Evolutionary conservation across 805 yeast genomes (phyloP).

Genomic region (Candida ascalaphidarum): DNA sequence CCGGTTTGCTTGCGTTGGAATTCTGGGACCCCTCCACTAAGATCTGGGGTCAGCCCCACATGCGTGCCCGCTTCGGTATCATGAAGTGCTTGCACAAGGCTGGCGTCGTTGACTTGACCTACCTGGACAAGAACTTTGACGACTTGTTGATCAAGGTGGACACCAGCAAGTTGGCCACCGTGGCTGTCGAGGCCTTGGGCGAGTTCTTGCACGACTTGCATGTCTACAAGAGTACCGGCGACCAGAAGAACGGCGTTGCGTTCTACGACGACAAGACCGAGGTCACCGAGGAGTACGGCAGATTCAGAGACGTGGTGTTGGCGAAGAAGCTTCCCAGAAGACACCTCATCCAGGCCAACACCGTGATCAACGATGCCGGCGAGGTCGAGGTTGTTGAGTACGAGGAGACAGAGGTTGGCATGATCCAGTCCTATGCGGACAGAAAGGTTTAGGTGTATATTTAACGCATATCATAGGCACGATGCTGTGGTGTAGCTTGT

Average conservation of each 20-base stretch:
- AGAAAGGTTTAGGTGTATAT: conserved; percentile 19
- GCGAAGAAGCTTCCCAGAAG: conserved; percentile 73
- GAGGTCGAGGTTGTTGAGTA: conserved; percentile 60
- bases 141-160: conserved; percentile 59
- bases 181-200: conserved; percentile 67
- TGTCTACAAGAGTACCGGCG: conserved; percentile 71
- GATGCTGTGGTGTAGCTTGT: too few relatives aligned
- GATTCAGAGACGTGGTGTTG: conserved; percentile 60
- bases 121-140: conserved; percentile 37
- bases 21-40: conserved; percentile 75
- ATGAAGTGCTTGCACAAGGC: conserved; percentile 66
- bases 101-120: conserved; percentile 51
- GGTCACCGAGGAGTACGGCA: conserved; percentile 53
- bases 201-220: conserved; percentile 68
- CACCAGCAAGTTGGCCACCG: conserved; percentile 51
- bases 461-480: too few relatives aligned
- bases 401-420: conserved; percentile 62
- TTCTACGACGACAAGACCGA: conserved; percentile 64
- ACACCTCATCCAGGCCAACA: conserved; percentile 79
- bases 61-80: conserved; percentile 87
- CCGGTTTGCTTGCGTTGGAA: conserved; percentile 76
- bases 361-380: conserved; percentile 34
- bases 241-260: conserved; percentile 52
- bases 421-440: conserved; percentile 72
- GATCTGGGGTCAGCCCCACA: conserved; percentile 94